These are phyloP conservation scores for Scopulariopsis brevicaulis DNA, from an alignment of 2,329 filamentous ascomycete species.

Conservation along the genomic window DNA sequence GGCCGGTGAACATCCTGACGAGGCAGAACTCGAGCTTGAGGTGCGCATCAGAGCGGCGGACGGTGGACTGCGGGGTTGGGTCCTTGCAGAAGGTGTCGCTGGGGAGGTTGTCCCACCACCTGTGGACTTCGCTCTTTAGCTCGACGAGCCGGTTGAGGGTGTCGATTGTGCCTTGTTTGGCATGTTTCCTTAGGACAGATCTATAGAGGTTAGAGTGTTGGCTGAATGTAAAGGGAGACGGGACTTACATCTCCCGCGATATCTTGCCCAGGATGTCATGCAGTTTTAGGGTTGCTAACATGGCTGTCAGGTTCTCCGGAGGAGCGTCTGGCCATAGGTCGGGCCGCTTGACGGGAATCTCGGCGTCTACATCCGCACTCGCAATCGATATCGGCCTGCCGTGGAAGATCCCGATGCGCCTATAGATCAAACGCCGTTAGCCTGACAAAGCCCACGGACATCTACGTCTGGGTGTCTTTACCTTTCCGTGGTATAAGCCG, in stretches of 20 bases:
- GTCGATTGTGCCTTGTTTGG: slow-evolving; percentile 18
- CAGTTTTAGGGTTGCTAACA: slow-evolving; percentile 29
- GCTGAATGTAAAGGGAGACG: no score
- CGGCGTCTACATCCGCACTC: slow-evolving; percentile 39
- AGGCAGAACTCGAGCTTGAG: slow-evolving; percentile 40
- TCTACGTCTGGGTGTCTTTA: slow-evolving; percentile 11
- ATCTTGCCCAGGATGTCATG: slow-evolving; percentile 22
- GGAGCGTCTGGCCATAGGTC: slow-evolving; percentile 20
- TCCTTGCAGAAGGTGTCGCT: slow-evolving; percentile 21
- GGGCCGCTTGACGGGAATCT: slow-evolving; percentile 30
- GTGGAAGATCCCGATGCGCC: slow-evolving; percentile 43
- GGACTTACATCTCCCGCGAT: slow-evolving; percentile 24
- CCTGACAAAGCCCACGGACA: background rate
- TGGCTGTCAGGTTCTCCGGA: slow-evolving; percentile 30
- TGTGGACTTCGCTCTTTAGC: slow-evolving; percentile 22
- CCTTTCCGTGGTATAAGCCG: slow-evolving; percentile 44
- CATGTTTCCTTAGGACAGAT: slow-evolving; percentile 19
- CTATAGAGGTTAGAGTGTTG: slow-evolving; percentile 11
- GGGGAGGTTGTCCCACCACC: slow-evolving; percentile 25
- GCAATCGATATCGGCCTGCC: slow-evolving; percentile 42
- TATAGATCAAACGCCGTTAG: slow-evolving; percentile 13
- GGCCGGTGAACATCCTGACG: slow-evolving; percentile 39
- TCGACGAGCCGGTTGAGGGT: slow-evolving; percentile 20
- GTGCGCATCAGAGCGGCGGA: slow-evolving; percentile 36
- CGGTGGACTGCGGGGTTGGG: slow-evolving; percentile 23